phyloP scores from a whole-genome alignment of 1,284 basidiomycete genomes.

The Xanthoconium separans region DNA sequence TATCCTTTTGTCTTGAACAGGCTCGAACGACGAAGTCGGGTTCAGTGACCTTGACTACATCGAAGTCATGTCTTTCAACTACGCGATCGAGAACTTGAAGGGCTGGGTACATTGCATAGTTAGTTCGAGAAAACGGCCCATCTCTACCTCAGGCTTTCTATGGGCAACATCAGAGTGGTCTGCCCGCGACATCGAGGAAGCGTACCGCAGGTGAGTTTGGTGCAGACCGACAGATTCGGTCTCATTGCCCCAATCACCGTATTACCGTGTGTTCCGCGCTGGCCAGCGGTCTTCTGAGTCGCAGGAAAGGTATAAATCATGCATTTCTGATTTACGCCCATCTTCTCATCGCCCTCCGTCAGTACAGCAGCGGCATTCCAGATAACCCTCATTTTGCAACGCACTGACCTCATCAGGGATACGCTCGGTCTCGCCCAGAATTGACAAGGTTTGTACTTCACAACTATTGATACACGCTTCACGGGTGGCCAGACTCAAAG shows the following conservation, averaged over 20 bases:
- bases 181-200: conserved; percentile 53
- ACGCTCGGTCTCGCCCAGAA: conserved; percentile 50
- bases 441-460: conserved; percentile 28
- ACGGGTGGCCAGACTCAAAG: conserved; percentile 1
- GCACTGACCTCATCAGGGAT: conserved; percentile 48
- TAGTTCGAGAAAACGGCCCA: neutral
- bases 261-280: conserved; percentile 64
- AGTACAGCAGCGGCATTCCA: conserved; percentile 46
- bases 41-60: conserved; percentile 70
- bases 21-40: conserved; percentile 53
- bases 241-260: conserved; percentile 56
- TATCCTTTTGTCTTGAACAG: too few species aligned
- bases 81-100: conserved; percentile 36
- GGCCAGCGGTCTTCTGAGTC: conserved; percentile 41
- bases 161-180: conserved; percentile 63
- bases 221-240: conserved; percentile 50
- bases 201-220: conserved; percentile 29
- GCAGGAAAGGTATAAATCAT: conserved; percentile 43
- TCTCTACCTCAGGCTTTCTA: conserved; percentile 38
- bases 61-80: conserved; percentile 52
- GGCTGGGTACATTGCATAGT: conserved; percentile 33
- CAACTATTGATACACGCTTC: neutral
- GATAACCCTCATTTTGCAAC: conserved; percentile 55
- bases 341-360: conserved; percentile 1
- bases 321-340: neutral